Evolutionary conservation across 208 protist species (phyloP), one percentile per base, ranked within the genome.

Genomic region (Leptomonas seymouri): DNA sequence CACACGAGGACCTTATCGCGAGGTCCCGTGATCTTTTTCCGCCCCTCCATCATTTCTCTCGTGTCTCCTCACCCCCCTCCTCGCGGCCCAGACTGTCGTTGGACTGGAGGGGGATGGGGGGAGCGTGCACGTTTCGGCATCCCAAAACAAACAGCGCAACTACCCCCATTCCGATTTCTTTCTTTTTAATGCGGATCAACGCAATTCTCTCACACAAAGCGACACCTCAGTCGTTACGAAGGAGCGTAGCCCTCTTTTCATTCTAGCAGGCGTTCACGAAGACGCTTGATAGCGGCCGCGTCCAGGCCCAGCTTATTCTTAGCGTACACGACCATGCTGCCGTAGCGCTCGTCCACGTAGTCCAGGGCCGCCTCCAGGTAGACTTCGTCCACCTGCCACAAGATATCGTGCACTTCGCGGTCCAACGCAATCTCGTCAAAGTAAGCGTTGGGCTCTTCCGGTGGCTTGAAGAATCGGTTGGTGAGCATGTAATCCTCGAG

Each of bases 401-500:
- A 23, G 15, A 71, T 68, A 41, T 79, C 53, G 30, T 76, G 20
- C 11, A 63, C 67, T 12, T 28, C 61, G 23, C 27, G 14, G 42
- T 62, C 39, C 23, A 66, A 50, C 48, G 34, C 27, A 21, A 44
- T 39, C 18, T 1, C 63, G 58, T 60, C 45, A n/a, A 55, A 54
- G 41, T 59, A 59, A 21, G 42, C 4, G 54, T 53, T 63, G 44
- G 36, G 31, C 42, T 57, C 54, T 25, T 50, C 41, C 18, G 68
- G 58, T 4, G 34, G 59, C 42, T 51, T 59, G 30, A 72, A 65
- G 59, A 34, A 71, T 39, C 62, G 39, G 63, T 80, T 78, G 12
- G 76, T 81, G 9, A 84, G 69, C 42, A 81, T 53, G 72, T 85
- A 86, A 67, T 91, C 82, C 1, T 72, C 73, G 23, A 82, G 45